These are phyloP conservation scores for Pichia cactophila DNA, from an alignment of 1,139 yeast genomes.

Conservation along the genomic window DNA sequence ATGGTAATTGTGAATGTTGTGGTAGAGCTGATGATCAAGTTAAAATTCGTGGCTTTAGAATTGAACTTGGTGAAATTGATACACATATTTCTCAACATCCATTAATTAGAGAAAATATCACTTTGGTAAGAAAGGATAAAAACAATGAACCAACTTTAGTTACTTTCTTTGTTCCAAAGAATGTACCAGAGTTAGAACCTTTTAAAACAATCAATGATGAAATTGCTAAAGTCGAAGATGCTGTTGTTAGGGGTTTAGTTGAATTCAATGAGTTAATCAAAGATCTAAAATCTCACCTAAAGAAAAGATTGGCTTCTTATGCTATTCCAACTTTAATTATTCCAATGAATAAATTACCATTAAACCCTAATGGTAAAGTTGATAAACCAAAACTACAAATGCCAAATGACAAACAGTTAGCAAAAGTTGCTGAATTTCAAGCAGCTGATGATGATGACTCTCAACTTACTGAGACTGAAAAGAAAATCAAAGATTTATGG, in stretches of 20 bases:
- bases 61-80: conserved; percentile 96
- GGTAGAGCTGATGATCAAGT: conserved; percentile 99
- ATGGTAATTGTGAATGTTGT: conserved; percentile 95
- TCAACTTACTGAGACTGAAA: conserved; percentile 57
- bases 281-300: conserved; percentile 73
- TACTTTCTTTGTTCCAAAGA: conserved; percentile 86
- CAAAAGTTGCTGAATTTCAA: conserved; percentile 52
- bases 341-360: conserved; percentile 77
- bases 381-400: conserved; percentile 96
- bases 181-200: conserved; percentile 46
- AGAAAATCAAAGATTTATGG: conserved; percentile 75
- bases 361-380: conserved; percentile 97
- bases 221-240: conserved; percentile 44
- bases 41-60: conserved; percentile 96
- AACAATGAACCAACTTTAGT: conserved; percentile 88
- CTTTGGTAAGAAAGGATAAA: conserved; percentile 87
- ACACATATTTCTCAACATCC: conserved; percentile 94
- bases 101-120: conserved; percentile 81
- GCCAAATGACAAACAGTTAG: conserved; percentile 84
- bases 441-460: conserved; percentile 37
- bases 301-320: conserved; percentile 83
- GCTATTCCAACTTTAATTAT: conserved; percentile 91
- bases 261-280: conserved; percentile 69
- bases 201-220: conserved; percentile 39
- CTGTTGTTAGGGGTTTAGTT: conserved; percentile 74